These are phyloP conservation scores for Diaporthe humulicola DNA, from an alignment of 2,329 filamentous ascomycete genomes.

Conservation along the genomic window DNA sequence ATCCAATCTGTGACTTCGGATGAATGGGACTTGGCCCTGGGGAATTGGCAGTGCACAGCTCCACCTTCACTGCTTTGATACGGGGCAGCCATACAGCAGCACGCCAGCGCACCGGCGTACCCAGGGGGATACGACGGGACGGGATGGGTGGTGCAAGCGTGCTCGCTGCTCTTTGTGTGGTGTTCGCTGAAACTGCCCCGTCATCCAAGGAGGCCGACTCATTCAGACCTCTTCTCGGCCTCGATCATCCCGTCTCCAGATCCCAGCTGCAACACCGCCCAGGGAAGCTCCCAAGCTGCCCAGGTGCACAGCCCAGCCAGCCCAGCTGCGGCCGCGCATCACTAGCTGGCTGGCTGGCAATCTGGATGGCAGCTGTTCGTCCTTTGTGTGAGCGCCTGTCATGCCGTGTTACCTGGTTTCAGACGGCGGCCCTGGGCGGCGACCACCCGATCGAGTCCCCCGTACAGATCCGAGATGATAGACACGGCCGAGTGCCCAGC, in stretches of 20 bases:
- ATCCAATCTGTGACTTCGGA: conserved; percentile 27
- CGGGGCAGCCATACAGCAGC: conserved; percentile 1
- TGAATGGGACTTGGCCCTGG: conserved; percentile 16
- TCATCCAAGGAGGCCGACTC: background rate
- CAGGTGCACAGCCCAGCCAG: conserved; percentile 29
- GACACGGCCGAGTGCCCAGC: conserved; percentile 2
- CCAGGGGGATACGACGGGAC: background rate
- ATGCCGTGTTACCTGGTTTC: background rate
- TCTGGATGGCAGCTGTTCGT: background rate
- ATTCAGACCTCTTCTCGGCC: conserved; percentile 22
- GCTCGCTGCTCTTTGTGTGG: conserved; percentile 3
- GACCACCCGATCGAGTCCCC: background rate
- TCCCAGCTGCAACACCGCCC: conserved; percentile 23
- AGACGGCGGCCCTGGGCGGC: conserved; percentile 7
- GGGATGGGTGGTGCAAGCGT: background rate
- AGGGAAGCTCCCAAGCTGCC: conserved; percentile 13
- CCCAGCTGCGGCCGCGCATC: background rate
- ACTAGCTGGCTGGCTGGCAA: no score
- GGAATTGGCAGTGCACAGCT: conserved; percentile 8
- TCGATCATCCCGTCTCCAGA: conserved; percentile 26
- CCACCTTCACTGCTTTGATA: background rate
- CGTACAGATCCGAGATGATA: background rate
- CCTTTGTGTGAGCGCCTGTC: background rate
- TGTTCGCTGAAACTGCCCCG: conserved; percentile 4
- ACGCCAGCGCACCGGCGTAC: background rate